Base-by-base conservation (phyloP, 208 protist species). In the Leishmania braziliensis region DNA sequence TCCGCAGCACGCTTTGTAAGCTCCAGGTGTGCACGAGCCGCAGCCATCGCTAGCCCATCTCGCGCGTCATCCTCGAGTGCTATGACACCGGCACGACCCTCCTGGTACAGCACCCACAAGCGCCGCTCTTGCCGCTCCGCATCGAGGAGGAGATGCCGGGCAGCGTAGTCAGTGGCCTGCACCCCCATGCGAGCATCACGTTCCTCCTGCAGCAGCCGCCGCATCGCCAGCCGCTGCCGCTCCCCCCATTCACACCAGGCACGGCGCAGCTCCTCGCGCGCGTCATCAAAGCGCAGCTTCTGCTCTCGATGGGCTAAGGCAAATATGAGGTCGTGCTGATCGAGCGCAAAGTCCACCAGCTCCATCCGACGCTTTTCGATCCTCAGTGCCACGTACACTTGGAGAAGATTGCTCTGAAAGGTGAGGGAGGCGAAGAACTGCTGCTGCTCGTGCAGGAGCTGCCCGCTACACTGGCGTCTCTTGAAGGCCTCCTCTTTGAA, bases 261-360 rank as follows among this genome's bases (percentile, higher is more conserved):
- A 26, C 72, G 53, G 46, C 80, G 79, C 73, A 78, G 72, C 36
- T 58, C 84, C 2, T 66, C 66, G 26, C 76, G 74, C 46, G 68
- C 84, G 10, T 26, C 10, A 23, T 80, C 79, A 26, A 77, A 36
- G 71, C 86, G 68, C 33, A 78, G n/a, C 18, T 70, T 56, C 9
- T 84, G 65, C 60, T 84, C 62, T 23, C 60, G 73, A 66, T 56
- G 56, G 0, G 62, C 73, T 78, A 92, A 93, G 26, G 83, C 74
- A 9, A 84, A 83, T 20, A 92, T 88, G 73, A 95, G 87, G 72
- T 93, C 89, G 43, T 88, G 79, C 82, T 93, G 86, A 56, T 92
- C 84, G 63, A 83, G 33, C 23, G 88, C 89, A 84, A 84, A 95
- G n/a, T 20, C 53, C 65, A 85, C 50, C 69, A 95, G 84, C 51